Base-by-base conservation (phyloP, 2,329 filamentous ascomycete species). In the Penicillium hordei region DNA sequence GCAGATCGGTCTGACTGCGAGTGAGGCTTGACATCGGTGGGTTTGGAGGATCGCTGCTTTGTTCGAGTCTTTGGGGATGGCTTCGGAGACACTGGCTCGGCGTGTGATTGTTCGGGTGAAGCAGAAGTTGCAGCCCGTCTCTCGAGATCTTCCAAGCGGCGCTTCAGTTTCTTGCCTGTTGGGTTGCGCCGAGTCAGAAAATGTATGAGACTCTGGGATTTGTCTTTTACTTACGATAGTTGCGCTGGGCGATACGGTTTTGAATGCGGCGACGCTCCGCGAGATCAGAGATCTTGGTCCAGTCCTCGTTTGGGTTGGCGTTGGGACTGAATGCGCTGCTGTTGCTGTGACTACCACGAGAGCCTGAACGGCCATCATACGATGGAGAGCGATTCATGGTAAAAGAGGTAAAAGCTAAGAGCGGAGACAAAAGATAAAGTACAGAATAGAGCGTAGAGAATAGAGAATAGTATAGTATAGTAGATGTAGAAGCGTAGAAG, bases 221-320 rank as follows among this genome's bases (percentile, higher is more conserved):
- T 6, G 19, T 29, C 17, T 5, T 15, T 40, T 7, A 83, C 87
- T 74, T 82, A 96, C 92, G 92, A 81, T 97, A 97, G 81, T 96
- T 96, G 70, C 93, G 89, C 79, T 97, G 93, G 66, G 93, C 93
- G 82, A 97, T 97, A 68, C 93, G 88, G 80, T 97, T 97, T 79
- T 97, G 93, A 80, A 97, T 96, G 73, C 93, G 86, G 70, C 93
- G 84, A 72, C 94, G 88, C 79, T 97, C 93, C 51, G 93, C 93
- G 59, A 97, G 87, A 76, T 97, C 93, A 57, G 93, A 96, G 75
- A 97, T 96, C 86, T 97, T 96, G 73, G 93, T 97, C 93, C 93
- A 97, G 80, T 97, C 93, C 79, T 97, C 93, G 72, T 97, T 93
- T 55, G 93, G 90, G 75, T 96, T 95, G 68, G 93, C 93, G 63